Evolutionary conservation across 768 basidiomycete species (phyloP).

Genomic region (Arthromyces matolae): DNA sequence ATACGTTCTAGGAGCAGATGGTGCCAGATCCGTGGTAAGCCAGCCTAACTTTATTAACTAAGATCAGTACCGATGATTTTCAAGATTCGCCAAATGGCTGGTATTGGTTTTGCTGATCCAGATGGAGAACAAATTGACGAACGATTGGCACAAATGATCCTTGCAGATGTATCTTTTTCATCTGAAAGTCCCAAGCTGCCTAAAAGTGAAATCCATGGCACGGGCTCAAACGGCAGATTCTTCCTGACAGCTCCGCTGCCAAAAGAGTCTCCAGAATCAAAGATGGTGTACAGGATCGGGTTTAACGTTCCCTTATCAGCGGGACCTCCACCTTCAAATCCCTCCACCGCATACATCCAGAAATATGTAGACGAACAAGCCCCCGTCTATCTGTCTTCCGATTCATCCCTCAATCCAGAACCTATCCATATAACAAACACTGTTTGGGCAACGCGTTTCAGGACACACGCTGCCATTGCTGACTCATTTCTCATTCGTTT

Average conservation of each 20-base stretch:
- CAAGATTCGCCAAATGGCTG: constrained; percentile 42
- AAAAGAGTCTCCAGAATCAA: constrained; percentile 17
- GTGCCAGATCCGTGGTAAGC: constrained; percentile 42
- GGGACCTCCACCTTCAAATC: constrained; percentile 32
- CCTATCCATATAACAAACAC: constrained; percentile 32
- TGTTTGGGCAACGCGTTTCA: constrained; percentile 46
- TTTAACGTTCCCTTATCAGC: constrained; percentile 32
- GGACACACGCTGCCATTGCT: constrained; percentile 41
- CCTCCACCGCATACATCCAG: constrained; percentile 41
- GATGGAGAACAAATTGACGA: constrained; percentile 25
- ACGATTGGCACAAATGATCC: constrained; percentile 34
- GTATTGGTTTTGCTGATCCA: constrained; percentile 44
- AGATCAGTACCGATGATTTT: too few species aligned
- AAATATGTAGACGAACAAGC: constrained; percentile 38
- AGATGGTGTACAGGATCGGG: constrained; percentile 36
- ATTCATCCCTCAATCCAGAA: constrained; percentile 30
- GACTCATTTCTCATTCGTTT: constrained; percentile 32
- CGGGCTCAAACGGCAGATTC: constrained; percentile 27
- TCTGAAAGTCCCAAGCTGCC: constrained; percentile 22
- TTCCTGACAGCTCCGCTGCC: constrained; percentile 38
- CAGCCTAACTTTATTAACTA: neutral
- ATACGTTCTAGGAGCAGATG: constrained; percentile 52
- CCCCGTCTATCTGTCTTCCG: constrained; percentile 29
- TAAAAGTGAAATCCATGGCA: constrained; percentile 17
- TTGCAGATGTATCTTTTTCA: constrained; percentile 44